Conservation (phyloP, 257 asterid genomes). For the Verbascum thapsus region DNA sequence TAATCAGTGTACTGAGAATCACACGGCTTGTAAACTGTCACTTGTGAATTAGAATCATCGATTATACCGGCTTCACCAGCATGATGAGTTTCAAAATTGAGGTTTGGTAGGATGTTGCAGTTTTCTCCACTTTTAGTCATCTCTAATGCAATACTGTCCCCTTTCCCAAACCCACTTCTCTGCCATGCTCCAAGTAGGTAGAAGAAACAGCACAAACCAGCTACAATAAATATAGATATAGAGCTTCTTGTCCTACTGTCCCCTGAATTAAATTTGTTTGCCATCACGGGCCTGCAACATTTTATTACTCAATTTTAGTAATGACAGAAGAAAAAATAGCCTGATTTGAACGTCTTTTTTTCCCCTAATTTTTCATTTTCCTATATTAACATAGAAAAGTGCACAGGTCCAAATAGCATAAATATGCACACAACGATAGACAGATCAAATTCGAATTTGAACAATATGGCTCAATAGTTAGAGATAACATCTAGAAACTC, state of each 20-base stretch:
- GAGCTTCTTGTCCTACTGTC: slow-evolving; percentile 85
- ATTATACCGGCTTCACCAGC: slow-evolving; percentile 66
- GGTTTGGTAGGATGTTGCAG: slow-evolving; percentile 72
- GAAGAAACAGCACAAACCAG: slow-evolving; percentile 93
- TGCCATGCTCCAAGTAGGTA: slow-evolving; percentile 98
- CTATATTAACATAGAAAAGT: neutral
- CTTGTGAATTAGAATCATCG: slow-evolving; percentile 57
- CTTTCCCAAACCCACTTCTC: slow-evolving; percentile 91
- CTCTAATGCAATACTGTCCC: slow-evolving; percentile 86
- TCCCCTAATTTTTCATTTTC: neutral
- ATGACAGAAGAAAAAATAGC: too few relatives aligned
- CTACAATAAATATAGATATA: slow-evolving; percentile 76
- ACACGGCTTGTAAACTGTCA: slow-evolving; percentile 61
- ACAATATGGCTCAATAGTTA: neutral
- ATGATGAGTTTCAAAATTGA: slow-evolving; percentile 85
- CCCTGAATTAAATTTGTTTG: slow-evolving; percentile 60
- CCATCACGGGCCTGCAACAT: slow-evolving; percentile 71
- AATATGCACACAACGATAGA: neutral
- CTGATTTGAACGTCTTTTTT: neutral
- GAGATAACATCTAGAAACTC: slow-evolving; percentile 21
- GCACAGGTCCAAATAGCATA: neutral
- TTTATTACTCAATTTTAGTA: slow-evolving; percentile 27
- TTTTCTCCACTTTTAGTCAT: slow-evolving; percentile 65
- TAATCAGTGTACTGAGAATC: slow-evolving; percentile 71
- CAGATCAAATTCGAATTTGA: too few relatives aligned